phyloP scores from a whole-genome alignment of 108 stramenopile species.

The Pseudonitzschia multistriata region DNA sequence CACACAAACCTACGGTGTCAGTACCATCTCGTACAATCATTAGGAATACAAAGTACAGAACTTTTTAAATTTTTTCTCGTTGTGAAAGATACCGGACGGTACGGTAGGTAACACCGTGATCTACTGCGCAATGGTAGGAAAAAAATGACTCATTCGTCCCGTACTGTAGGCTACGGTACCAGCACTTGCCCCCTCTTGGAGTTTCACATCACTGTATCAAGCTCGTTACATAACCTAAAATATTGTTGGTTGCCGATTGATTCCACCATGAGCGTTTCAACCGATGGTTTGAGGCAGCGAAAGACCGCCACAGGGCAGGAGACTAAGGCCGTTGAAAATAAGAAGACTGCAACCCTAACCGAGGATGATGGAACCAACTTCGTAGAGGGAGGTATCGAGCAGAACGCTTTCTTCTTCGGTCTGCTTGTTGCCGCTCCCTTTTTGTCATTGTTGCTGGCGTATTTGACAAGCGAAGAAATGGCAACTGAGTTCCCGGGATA shows the following conservation, averaged over 20 bases:
- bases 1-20: too few species aligned
- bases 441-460: conserved; percentile 50
- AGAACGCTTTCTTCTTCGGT: conserved; percentile 56
- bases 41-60: too few species aligned
- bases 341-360: conserved; percentile 7
- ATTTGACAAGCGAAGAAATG: conserved; percentile 49
- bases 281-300: not conserved
- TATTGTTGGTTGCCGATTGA: not conserved
- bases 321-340: not conserved
- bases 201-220: too few species aligned
- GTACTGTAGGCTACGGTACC: too few species aligned
- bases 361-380: conserved; percentile 58
- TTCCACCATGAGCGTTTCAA: not conserved
- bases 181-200: too few species aligned
- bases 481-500: conserved; percentile 15
- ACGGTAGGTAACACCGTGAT: too few species aligned
- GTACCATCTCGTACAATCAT: too few species aligned
- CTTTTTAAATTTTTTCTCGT: too few species aligned
- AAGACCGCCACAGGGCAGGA: not conserved
- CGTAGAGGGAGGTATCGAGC: conserved; percentile 56
- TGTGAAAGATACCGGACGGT: too few species aligned
- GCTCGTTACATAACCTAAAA: not conserved
- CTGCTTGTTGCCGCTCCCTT: conserved; percentile 51
- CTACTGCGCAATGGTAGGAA: too few species aligned
- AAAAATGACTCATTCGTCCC: too few species aligned